Evolutionary conservation across 2,329 filamentous ascomycete species (phyloP), one percentile per base, ranked within the genome.

Genomic region (Scortechinia acanthostroma): DNA sequence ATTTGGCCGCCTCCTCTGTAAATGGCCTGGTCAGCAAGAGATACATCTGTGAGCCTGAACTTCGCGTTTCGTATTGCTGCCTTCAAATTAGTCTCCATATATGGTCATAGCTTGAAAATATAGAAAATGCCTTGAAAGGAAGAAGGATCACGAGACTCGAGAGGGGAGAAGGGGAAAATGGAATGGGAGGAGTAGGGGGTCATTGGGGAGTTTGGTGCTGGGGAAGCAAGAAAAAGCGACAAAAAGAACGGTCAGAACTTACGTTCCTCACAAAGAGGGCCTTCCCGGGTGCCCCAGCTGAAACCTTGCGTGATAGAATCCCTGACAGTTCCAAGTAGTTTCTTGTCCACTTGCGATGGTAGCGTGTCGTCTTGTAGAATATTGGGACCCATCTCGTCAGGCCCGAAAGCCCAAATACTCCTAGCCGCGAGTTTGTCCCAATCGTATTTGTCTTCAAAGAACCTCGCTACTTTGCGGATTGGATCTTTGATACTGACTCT

Each of bases 371-470:
- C 93, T 64, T 96, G 91, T 43, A 98, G 70, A 52, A 98, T 93
- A 63, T 98, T 98, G 4, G 93, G 89, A 1, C 91, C 88, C 71
- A 83, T 86, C 52, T 98, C 93, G 47, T 97, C 91, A 3, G 93
- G 93, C 2, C 93, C 93, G 66, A 98, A 98, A 1, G 93, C 93
- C 93, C 93, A 98, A 58, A 98, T 95, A 59, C 91, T 96, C 56
- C 93, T 79, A 20, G 88, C 89, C 14, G 93, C 91, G 50, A 98
- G 75, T 55, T 96, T 80, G 66, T 98, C 93, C 85, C 94, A 98
- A 46, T 91, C 91, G 60, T 98, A 95, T 52, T 89, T 93, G 49
- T 95, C 88, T 62, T 97, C 91, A 57, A 98, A 97, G 70, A 94
- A 97, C 58, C 93, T 94, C 55, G 91, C 91, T 35, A 94, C 93